These are phyloP conservation scores for Pseudogymnoascus sp. DNA, from an alignment of 2,329 filamentous ascomycete species.

Conservation along the genomic window DNA sequence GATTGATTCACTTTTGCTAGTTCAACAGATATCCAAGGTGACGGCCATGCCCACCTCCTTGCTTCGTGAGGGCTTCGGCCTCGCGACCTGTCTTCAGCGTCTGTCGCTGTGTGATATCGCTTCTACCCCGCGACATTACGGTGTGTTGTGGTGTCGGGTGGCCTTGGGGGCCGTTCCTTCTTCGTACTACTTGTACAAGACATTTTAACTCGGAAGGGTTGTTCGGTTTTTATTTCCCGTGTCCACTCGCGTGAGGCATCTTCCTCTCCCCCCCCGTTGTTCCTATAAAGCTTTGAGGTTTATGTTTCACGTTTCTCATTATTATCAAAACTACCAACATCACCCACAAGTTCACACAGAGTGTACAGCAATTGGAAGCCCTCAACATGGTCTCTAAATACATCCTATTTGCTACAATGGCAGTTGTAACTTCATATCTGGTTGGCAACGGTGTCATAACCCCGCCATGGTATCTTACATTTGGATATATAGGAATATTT, in stretches of 20 bases:
- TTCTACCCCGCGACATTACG: no score
- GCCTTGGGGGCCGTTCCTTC: neutral
- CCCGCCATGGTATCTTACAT: neutral
- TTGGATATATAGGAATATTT: constrained; percentile 30
- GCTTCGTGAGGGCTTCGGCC: neutral
- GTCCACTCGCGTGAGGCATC: no score
- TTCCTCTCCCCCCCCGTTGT: no score
- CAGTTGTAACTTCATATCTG: neutral
- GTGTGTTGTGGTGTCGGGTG: neutral
- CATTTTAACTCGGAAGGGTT: neutral
- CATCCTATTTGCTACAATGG: neutral
- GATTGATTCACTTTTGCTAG: no score
- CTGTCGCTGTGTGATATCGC: neutral
- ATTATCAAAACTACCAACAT: neutral
- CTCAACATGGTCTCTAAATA: neutral
- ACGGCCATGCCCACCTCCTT: neutral
- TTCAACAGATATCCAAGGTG: no score
- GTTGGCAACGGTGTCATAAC: neutral
- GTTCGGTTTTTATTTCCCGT: neutral
- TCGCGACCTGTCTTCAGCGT: neutral
- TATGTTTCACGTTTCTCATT: neutral
- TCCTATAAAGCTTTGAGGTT: neutral
- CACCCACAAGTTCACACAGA: neutral
- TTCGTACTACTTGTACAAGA: neutral
- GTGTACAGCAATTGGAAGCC: no score